Conservation (phyloP, 306 rosid species). For the Inga leiocalycina region DNA sequence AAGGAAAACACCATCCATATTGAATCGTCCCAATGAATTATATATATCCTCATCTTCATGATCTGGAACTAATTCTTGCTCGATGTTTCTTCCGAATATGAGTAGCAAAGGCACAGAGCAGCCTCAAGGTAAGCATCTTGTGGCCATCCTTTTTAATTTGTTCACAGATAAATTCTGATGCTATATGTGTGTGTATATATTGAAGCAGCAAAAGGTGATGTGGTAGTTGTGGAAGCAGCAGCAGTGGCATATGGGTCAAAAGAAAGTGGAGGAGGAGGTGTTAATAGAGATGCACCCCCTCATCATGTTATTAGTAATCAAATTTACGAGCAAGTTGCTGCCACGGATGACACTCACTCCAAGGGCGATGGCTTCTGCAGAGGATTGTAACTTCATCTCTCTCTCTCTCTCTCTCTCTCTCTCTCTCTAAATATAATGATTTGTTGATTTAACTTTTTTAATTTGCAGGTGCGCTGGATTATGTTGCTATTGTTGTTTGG, state of each 20-base stretch:
- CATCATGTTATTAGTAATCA: neutral
- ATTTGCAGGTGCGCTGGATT: slow-evolving; percentile 47
- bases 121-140: slow-evolving; percentile 31
- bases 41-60: neutral
- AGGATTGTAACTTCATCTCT: slow-evolving; percentile 42
- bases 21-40: neutral
- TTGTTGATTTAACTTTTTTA: neutral
- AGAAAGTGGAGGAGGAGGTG: slow-evolving; percentile 19
- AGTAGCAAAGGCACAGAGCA: slow-evolving; percentile 25
- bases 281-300: slow-evolving; percentile 32
- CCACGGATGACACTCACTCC: slow-evolving; percentile 30
- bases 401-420: neutral
- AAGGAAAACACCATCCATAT: neutral
- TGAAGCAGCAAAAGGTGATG: neutral
- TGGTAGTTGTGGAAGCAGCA: neutral
- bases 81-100: slow-evolving; percentile 15
- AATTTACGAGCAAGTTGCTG: slow-evolving; percentile 13
- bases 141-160: neutral
- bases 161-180: neutral
- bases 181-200: neutral
- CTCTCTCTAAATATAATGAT: neutral
- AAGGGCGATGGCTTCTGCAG: slow-evolving; percentile 57
- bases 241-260: slow-evolving; percentile 34
- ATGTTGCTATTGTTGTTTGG: slow-evolving; percentile 57
- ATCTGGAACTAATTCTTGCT: neutral